A percentile compares a stretch with the other conserved stretches of the same genome.
Evolutionary conservation across 148 eudicot genomes (phyloP).

Genomic region (Rhododendron williamsianum): DNA sequence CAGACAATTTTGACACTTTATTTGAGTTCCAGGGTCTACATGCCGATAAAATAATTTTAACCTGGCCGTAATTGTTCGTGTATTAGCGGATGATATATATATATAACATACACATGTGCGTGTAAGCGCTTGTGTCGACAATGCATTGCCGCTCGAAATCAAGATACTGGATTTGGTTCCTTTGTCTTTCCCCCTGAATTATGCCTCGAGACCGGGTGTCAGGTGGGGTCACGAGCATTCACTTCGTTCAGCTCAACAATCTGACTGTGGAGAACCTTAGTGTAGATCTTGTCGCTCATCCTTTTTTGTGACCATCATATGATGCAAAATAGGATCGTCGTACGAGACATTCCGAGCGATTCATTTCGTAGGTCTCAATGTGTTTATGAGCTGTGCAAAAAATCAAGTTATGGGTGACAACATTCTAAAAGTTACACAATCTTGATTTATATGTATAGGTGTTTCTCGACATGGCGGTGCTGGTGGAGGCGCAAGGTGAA

Average conservation of each 20-base stretch:
- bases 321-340: background rate
- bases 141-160: background rate
- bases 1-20: background rate
- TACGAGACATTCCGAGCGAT: background rate
- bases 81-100: background rate
- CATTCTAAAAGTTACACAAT: background rate
- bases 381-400: background rate
- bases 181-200: background rate
- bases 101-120: no score
- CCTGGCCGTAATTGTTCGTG: background rate
- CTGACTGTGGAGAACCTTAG: background rate
- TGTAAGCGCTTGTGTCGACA: background rate
- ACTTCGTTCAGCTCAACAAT: background rate
- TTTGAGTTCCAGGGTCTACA: background rate
- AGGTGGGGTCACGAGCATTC: background rate
- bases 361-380: background rate
- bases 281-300: no score
- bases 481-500: constrained; percentile 36
- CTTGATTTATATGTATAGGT: background rate
- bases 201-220: background rate
- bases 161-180: background rate
- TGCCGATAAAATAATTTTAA: no score
- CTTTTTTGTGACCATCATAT: background rate
- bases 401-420: background rate
- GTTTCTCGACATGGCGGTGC: constrained; percentile 23